These are phyloP conservation scores for Ophiorrhiza pumila DNA, from an alignment of 257 asterid genomes.

Conservation along the genomic window DNA sequence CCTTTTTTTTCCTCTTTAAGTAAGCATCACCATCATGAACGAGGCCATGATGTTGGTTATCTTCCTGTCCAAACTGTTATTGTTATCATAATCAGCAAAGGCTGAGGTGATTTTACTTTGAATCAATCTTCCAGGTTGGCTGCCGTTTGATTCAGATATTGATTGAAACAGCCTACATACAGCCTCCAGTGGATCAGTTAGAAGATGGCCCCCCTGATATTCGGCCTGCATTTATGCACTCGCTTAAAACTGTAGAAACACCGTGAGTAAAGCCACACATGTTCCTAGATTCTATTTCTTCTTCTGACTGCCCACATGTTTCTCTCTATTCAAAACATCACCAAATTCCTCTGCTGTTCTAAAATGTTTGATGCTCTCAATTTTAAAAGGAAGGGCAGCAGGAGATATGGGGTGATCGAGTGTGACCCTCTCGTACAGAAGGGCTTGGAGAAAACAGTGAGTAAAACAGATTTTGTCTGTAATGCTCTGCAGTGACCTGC, in stretches of 20 bases:
- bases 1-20: background rate
- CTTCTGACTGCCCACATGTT: background rate
- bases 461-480: constrained; percentile 18
- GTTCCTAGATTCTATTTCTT: background rate
- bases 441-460: constrained; percentile 92
- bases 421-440: constrained; percentile 92
- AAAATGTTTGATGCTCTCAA: background rate
- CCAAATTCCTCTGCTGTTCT: constrained; percentile 2
- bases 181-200: constrained; percentile 67
- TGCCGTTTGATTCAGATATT: constrained; percentile 82
- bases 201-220: constrained; percentile 78
- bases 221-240: constrained; percentile 89
- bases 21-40: constrained; percentile 1
- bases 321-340: background rate
- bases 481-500: constrained; percentile 1
- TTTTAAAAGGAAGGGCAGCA: constrained; percentile 51
- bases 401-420: constrained; percentile 93
- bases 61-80: background rate
- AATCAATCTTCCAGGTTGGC: constrained; percentile 61
- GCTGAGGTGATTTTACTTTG: constrained; percentile 3
- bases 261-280: constrained; percentile 45
- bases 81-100: background rate
- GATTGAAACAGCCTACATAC: constrained; percentile 81
- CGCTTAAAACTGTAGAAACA: constrained; percentile 66
- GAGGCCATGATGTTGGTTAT: background rate